Base-by-base conservation (phyloP, 345 rosid genomes). In the Salix koriyanagi region DNA sequence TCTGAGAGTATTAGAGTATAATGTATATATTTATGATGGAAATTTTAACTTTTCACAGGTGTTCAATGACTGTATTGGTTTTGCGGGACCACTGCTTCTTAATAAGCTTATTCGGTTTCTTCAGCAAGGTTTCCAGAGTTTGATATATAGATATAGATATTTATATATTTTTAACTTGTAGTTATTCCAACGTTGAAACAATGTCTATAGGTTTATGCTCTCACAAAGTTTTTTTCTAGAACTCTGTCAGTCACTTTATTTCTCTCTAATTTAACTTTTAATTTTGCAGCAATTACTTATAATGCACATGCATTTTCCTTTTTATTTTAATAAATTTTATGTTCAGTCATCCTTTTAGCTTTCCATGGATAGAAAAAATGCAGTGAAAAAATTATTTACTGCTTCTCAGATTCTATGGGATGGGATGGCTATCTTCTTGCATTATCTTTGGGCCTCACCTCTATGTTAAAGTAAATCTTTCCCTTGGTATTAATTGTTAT, bases 31-130 rank as follows among this genome's bases (percentile, higher is more conserved):
- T 66, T 65, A 30, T 16, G 19, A 34, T 54, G 0, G 71, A 69
- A 52, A 68, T 66, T 60, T 72, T 66, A 62, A 70, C 60, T 26
- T 80, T 67, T 74, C 84, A 32, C 88, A 94, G 98, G 91, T 88
- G 71, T 79, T 92, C 65, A 92, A 92, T 83, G 98, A 94, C 80
- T 87, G 88, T 72, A 79, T 94, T 36, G 92, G 94, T 78, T 92
- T 94, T 86, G 90, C 81, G 7, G 96, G 91, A 79, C 98, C 98
- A 2, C 82, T 94, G 76, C 90, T 94, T 64, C 96, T 92, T 74
- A 94, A 94, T 82, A 89, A 79, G 81, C 93, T 91, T 37, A 90
- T 94, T 88, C 87, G 78, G 79, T 90, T 85, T 87, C 94, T 94
- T 79, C 89, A 92, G 84, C 85, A 84, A 90, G 97, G 97, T 94